Conservation (phyloP, 345 rosid genomes). For the Hypericum androsaemum region DNA sequence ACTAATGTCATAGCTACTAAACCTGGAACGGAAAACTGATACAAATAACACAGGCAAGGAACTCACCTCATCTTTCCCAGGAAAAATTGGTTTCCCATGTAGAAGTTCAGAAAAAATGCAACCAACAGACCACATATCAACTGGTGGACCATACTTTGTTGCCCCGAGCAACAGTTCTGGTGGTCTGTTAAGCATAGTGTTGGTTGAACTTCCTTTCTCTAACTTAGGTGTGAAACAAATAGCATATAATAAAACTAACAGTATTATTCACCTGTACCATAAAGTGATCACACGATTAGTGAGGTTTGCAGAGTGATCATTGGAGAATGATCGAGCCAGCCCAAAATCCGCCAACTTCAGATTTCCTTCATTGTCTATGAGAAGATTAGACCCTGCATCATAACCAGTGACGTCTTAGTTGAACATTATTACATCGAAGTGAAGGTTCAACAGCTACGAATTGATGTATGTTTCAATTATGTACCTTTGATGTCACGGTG, state of each 20-base stretch:
- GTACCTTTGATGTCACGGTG: constrained; percentile 95
- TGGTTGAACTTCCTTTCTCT: neutral
- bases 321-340: constrained; percentile 74
- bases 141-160: constrained; percentile 90
- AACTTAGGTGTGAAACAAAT: neutral
- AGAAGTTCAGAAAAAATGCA: constrained; percentile 93
- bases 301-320: constrained; percentile 62
- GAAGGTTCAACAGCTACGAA: neutral
- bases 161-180: constrained; percentile 95
- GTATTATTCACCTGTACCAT: constrained; percentile 70
- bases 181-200: constrained; percentile 41
- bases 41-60: neutral
- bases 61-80: constrained; percentile 83
- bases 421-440: constrained; percentile 2
- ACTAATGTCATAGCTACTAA: neutral
- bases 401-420: constrained; percentile 5
- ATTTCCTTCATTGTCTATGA: constrained; percentile 85
- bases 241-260: neutral
- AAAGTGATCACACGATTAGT: constrained; percentile 89
- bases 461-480: constrained; percentile 3
- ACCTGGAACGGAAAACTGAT: neutral
- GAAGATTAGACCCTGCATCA: constrained; percentile 80
- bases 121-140: constrained; percentile 97
- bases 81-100: constrained; percentile 82
- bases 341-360: constrained; percentile 96